Conservation (phyloP, 225 moss, liverwort and hornwort genomes). For the Polytrichum formosum region DNA sequence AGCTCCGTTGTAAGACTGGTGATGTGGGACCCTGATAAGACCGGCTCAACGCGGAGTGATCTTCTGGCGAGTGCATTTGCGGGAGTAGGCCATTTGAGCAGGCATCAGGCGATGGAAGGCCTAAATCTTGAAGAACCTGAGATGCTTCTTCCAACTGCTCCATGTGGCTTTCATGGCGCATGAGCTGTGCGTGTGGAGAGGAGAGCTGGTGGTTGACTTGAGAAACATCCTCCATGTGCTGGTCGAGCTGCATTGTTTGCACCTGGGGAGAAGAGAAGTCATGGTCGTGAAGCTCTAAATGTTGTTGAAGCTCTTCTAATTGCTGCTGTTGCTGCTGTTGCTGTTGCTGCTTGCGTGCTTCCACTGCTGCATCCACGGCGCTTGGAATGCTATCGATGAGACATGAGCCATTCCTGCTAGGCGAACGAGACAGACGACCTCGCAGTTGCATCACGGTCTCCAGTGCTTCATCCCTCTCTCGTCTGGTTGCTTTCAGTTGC, state of each 20-base stretch:
- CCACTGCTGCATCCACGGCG: conserved; percentile 26
- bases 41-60: conserved; percentile 32
- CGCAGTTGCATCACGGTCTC: conserved; percentile 63
- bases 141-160: conserved; percentile 40
- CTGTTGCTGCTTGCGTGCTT: conserved; percentile 49
- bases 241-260: conserved; percentile 42
- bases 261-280: conserved; percentile 24
- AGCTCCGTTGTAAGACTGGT: conserved; percentile 40
- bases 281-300: conserved; percentile 60
- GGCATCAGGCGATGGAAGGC: conserved; percentile 40
- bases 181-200: conserved; percentile 33
- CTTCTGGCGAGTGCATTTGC: conserved; percentile 47
- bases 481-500: conserved; percentile 49
- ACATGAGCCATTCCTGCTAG: conserved; percentile 52
- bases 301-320: conserved; percentile 62
- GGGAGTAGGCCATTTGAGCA: conserved; percentile 42
- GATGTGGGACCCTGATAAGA: no score
- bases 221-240: conserved; percentile 47
- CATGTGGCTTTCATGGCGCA: conserved; percentile 43
- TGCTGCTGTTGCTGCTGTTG: conserved; percentile 68
- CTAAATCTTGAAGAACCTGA: conserved; percentile 38
- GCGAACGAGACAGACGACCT: conserved; percentile 51
- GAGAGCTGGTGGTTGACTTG: conserved; percentile 34
- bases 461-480: conserved; percentile 79
- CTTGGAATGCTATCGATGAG: conserved; percentile 34